Base-by-base conservation (phyloP, 2,329 filamentous ascomycete species). In the Fusarium pseudoanthophilum region DNA sequence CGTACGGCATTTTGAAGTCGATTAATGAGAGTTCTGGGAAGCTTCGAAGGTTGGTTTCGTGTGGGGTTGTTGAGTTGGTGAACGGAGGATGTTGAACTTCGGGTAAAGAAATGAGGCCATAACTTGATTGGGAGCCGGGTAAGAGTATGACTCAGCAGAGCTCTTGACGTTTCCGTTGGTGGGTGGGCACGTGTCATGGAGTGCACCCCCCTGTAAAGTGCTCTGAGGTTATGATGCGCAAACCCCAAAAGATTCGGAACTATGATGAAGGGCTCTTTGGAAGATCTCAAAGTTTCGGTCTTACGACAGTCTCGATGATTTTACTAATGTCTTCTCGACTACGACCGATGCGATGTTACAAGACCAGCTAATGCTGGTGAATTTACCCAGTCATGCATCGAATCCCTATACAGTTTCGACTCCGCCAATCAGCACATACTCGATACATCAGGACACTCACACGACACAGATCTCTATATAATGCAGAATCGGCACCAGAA, bases 1-100 rank as follows among this genome's bases (percentile, higher is more conserved):
- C 83, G 73, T 81, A 85, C 84, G 80, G 80, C 84, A 85, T 85
- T 73, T 80, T 85, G 80, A 77, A 72, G 46, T 75, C 75, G 76
- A 67, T 74, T 67, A 72, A 71, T 67, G 64, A 75, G 68, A 75
- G 75, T 60, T 63, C 70, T 65, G 72, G 48, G 63, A 69, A 63
- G 60, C 65, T 75, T 74, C 65, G 71, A 62, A 67, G 67, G 66
- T 75, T 60, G 71, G 65, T 58, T 69, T 70, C 74, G 61, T 62
- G 73, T 77, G 74, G 72, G 71, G 73, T 74, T 71, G 43, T 77
- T 64, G 76, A 71, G 71, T 69, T 78, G 71, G 69, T 76, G 67
- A 75, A 72, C 42, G 67, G 74, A 77, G 74, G 76, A 78, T 78
- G 76, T 76, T 66, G 75, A 78, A 60, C 75, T 75, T 77, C 62